Base-by-base conservation (phyloP, 2,329 filamentous ascomycete genomes). In the Botryotinia calthae region DNA sequence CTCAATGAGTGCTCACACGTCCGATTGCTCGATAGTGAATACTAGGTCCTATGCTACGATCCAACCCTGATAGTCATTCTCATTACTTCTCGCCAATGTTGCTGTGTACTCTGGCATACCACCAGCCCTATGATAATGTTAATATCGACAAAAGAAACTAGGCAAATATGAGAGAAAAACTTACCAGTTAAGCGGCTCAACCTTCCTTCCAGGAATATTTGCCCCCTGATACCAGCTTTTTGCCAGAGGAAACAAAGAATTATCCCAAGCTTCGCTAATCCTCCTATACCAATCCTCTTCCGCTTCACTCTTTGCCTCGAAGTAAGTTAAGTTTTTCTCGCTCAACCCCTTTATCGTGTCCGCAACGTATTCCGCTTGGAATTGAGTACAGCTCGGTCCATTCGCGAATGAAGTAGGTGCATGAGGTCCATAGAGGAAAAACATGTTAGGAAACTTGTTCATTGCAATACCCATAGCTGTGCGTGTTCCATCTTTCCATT, bases 401-500 rank as follows among this genome's bases (percentile, higher is more conserved):
- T 84, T 84, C 74, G 79, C 70, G 71, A 84, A 77, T 0, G 81
- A 79, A 1, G 82, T 82, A 4, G 83, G 84, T 12, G 75, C 81
- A 51, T 85, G 83, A 1, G 83, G 83, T 0, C 83, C 83, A 71
- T 82, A 83, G 12, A 79, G 78, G 72, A 84, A 84, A 80, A 87
- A 86, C 79, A 86, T 81, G 69, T 87, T 87, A 0, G 85, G 84
- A 74, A 84, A 85, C 5, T 81, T 81, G 18, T 80, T 75, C 25
- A 83, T 81, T 0, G 82, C 81, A 20, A 84, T 81, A 1, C 85
- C 86, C 1, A 86, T 75, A 8, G 79, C 77, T 0, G 82, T 82
- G 44, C 72, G 75, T 6, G 80, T 78, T 6, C 81, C 81, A 3
- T 80, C 70, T 12, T 75, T 73, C 82, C 82, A 83, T 7, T 78